Evolutionary conservation across 1,284 basidiomycete genomes (phyloP).

Genomic region (Marasmius tenuissimus): DNA sequence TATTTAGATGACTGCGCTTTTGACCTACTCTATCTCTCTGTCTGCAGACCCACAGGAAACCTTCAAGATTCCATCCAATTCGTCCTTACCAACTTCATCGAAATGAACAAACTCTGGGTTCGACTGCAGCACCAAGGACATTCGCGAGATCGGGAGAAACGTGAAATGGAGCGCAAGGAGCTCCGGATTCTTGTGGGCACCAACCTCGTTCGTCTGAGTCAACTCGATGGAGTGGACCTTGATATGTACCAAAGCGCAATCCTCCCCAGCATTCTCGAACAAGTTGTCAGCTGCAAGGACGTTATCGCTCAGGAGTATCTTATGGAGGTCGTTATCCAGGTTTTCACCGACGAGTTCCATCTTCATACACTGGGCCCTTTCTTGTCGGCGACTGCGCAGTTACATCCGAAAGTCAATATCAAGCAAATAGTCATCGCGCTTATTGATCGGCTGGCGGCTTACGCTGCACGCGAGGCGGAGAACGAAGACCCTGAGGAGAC

Average conservation of each 20-base stretch:
- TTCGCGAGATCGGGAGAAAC: conserved; percentile 91
- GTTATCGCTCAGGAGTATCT: conserved; percentile 97
- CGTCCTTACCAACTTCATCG: conserved; percentile 95
- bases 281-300: conserved; percentile 95
- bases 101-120: conserved; percentile 99
- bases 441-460: conserved; percentile 92
- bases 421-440: conserved; percentile 95
- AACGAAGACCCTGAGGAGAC: conserved; percentile 92
- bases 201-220: conserved; percentile 90
- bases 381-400: conserved; percentile 88
- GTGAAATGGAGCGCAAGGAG: conserved; percentile 91
- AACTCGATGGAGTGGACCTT: conserved; percentile 92
- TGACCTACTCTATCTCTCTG: conserved; percentile 4
- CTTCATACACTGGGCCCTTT: conserved; percentile 90
- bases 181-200: conserved; percentile 93
- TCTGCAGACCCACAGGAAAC: conserved; percentile 75
- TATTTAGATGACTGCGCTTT: neutral
- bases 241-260: conserved; percentile 85
- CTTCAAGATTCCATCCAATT: conserved; percentile 92
- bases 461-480: conserved; percentile 92
- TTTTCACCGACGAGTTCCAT: conserved; percentile 97
- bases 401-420: conserved; percentile 96
- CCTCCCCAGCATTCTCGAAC: conserved; percentile 88
- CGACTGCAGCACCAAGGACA: conserved; percentile 95
- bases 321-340: conserved; percentile 98